Evolutionary conservation across 306 rosid genomes (phyloP).

Genomic region (Mimosa pudica): DNA sequence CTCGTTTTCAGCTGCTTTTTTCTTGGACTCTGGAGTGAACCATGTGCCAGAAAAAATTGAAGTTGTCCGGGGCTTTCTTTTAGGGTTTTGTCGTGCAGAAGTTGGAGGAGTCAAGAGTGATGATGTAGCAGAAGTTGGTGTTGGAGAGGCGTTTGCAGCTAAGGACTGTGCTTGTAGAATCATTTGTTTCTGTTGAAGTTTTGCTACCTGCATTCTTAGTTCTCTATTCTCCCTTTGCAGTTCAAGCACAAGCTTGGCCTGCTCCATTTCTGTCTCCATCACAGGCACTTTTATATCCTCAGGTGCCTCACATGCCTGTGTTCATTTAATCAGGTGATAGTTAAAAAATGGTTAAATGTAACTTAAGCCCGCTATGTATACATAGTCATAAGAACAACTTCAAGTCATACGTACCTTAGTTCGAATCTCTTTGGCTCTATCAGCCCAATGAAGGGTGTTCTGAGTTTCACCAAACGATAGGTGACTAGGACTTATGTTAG

Average conservation of each 20-base stretch:
- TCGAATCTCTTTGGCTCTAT: constrained; percentile 94
- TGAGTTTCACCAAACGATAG: constrained; percentile 93
- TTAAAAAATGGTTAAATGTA: background rate
- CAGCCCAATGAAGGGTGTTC: constrained; percentile 97
- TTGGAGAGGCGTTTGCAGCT: constrained; percentile 75
- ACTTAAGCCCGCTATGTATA: too few relatives aligned
- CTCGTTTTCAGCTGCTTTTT: constrained; percentile 60
- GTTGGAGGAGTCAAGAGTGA: constrained; percentile 73
- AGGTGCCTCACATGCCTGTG: constrained; percentile 63
- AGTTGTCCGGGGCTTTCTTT: constrained; percentile 59
- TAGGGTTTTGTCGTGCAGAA: constrained; percentile 55
- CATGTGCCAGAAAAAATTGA: constrained; percentile 71
- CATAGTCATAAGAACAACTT: background rate
- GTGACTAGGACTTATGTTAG: constrained; percentile 91
- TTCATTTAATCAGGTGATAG: constrained; percentile 25
- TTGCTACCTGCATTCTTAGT: constrained; percentile 71
- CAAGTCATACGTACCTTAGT: constrained; percentile 58
- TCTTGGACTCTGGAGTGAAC: constrained; percentile 81
- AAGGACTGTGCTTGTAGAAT: constrained; percentile 72
- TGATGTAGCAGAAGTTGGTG: constrained; percentile 72
- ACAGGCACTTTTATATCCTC: constrained; percentile 52
- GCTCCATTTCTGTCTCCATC: constrained; percentile 73
- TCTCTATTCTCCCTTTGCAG: constrained; percentile 90
- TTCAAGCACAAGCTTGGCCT: constrained; percentile 74
- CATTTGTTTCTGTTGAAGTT: constrained; percentile 74